A percentile compares a stretch with the other conserved stretches of the same genome.
Evolutionary conservation across 2,329 filamentous ascomycete genomes (phyloP).

Genomic region (Ophiostoma perfectum): DNA sequence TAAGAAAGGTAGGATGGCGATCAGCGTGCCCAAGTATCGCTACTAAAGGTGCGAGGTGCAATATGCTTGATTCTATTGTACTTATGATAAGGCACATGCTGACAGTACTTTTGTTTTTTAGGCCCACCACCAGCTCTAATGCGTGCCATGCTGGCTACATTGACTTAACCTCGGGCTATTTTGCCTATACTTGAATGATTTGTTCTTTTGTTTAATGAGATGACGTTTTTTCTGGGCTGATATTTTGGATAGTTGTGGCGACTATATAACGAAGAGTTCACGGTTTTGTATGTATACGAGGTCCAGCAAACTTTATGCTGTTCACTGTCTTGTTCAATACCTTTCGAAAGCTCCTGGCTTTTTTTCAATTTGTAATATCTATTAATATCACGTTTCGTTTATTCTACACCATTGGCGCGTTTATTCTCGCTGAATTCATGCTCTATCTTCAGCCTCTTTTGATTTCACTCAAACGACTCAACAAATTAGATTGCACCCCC

Average conservation of each 20-base stretch:
- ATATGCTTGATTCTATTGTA: background rate
- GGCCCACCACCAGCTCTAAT: slow-evolving; percentile 25
- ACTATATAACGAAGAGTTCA: background rate
- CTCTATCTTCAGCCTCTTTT: too few relatives aligned
- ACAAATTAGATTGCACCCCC: too few relatives aligned
- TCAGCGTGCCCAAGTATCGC: slow-evolving; percentile 69
- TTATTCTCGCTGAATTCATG: too few relatives aligned
- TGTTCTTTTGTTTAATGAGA: background rate
- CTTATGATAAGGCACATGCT: background rate
- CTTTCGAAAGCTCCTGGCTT: too few relatives aligned
- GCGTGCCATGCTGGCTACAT: slow-evolving; percentile 26
- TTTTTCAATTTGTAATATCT: too few relatives aligned
- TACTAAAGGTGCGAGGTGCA: slow-evolving; percentile 43
- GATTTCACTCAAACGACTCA: too few relatives aligned
- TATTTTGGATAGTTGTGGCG: background rate
- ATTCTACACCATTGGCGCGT: too few relatives aligned
- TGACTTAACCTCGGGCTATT: slow-evolving; percentile 18
- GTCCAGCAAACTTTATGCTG: too few relatives aligned
- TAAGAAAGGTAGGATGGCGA: slow-evolving; percentile 91
- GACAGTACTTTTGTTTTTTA: background rate
- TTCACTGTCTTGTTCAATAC: too few relatives aligned
- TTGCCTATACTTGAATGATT: background rate
- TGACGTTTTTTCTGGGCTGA: background rate
- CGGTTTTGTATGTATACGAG: background rate
- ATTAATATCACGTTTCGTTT: too few relatives aligned